phyloP scores from a whole-genome alignment of 2,329 filamentous ascomycete genomes.

The Colletotrichum tamarilloi region DNA sequence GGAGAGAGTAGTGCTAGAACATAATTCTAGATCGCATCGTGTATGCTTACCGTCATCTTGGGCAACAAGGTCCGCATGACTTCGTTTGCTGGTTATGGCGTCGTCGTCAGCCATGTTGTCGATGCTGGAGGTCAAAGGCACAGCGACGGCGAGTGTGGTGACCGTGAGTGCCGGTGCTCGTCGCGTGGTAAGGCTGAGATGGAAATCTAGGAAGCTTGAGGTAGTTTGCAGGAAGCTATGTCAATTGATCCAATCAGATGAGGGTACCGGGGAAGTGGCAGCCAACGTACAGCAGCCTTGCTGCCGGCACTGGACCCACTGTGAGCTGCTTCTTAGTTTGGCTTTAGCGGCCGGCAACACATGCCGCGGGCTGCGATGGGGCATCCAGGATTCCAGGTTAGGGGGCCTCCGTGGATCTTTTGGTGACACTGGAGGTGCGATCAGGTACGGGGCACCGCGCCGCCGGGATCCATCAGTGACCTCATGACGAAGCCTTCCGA shows the following conservation, averaged over 20 bases:
- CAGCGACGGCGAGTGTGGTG: neutral
- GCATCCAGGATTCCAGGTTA: slow-evolving; percentile 3
- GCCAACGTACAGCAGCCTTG: slow-evolving; percentile 19
- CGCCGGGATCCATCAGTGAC: slow-evolving; percentile 32
- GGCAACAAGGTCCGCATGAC: slow-evolving; percentile 65
- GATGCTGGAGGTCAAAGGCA: neutral
- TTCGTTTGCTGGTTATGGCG: slow-evolving; percentile 61
- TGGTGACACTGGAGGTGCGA: slow-evolving; percentile 6
- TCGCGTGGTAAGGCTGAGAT: slow-evolving; percentile 27
- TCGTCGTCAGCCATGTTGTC: slow-evolving; percentile 48
- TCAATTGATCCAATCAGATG: slow-evolving; percentile 26
- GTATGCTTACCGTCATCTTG: slow-evolving; percentile 54
- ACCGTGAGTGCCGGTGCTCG: neutral
- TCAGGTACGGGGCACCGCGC: slow-evolving; percentile 9
- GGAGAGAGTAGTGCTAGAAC: neutral
- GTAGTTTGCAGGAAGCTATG: slow-evolving; percentile 6
- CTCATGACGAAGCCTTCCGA: slow-evolving; percentile 29
- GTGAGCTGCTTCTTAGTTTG: neutral
- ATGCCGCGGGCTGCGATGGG: slow-evolving; percentile 14
- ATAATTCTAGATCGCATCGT: neutral
- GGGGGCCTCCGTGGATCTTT: slow-evolving; percentile 13
- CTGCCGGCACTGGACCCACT: slow-evolving; percentile 14
- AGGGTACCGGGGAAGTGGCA: neutral
- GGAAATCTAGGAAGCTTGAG: neutral
- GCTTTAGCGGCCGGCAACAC: slow-evolving; percentile 13